These are phyloP conservation scores for Laetiporus sulphureus DNA, from an alignment of 1,284 basidiomycete species.

Conservation along the genomic window DNA sequence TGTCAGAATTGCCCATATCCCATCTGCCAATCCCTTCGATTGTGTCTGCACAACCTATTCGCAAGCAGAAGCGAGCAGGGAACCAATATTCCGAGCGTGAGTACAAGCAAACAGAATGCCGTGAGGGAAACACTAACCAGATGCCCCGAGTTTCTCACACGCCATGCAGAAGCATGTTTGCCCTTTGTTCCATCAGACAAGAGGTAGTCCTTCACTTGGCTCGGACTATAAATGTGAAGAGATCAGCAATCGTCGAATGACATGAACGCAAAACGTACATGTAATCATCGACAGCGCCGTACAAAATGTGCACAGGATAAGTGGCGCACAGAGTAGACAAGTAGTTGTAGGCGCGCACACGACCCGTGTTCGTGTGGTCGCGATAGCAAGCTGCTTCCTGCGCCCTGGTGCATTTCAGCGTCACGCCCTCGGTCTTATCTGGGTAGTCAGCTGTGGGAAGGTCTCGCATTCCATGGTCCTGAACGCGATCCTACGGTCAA, in stretches of 20 bases:
- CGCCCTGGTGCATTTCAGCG: constrained; percentile 38
- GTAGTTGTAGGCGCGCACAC: constrained; percentile 30
- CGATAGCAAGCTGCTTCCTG: constrained; percentile 44
- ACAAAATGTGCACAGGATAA: constrained; percentile 42
- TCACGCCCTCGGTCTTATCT: constrained; percentile 40
- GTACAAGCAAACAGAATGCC: not conserved
- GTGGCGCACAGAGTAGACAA: constrained; percentile 30
- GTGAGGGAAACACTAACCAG: constrained; percentile 19
- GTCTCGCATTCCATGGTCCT: constrained; percentile 40
- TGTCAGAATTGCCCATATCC: constrained; percentile 7
- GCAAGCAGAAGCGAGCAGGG: not conserved
- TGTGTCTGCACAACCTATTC: constrained; percentile 18
- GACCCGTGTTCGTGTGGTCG: constrained; percentile 27
- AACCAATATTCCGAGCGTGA: not conserved
- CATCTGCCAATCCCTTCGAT: constrained; percentile 16
- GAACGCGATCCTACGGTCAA: not conserved
- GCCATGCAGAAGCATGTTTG: constrained; percentile 31
- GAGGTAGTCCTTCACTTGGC: constrained; percentile 32
- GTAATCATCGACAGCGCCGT: constrained; percentile 40
- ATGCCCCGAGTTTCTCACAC: constrained; percentile 25
- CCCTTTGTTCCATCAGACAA: constrained; percentile 28
- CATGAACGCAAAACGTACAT: constrained; percentile 27
- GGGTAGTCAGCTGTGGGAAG: constrained; percentile 41
- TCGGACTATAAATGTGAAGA: constrained; percentile 24
- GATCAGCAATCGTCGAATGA: not conserved